Percentiles rank a stretch among this genome's conserved stretches.
Evolutionary conservation across 495 filamentous ascomycete genomes (phyloP).

Genomic region (Penicillium lagena): DNA sequence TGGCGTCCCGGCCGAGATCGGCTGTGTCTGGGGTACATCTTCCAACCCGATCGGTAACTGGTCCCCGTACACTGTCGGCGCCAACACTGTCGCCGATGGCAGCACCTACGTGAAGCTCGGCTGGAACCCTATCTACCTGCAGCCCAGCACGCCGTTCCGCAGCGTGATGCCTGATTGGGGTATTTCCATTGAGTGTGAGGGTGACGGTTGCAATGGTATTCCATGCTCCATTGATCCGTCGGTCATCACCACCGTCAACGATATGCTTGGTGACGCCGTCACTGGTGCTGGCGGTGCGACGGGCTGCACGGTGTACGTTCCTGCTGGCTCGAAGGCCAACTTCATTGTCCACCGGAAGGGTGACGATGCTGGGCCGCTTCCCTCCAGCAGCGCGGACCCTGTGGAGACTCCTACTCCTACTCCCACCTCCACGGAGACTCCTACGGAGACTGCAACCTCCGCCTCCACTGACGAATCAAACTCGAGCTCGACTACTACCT

Average conservation of each 20-base stretch:
- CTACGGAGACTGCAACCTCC: slow-evolving; percentile 11
- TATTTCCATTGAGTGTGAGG: slow-evolving; percentile 62
- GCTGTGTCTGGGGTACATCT: slow-evolving; percentile 66
- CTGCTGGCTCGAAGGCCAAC: slow-evolving; percentile 58
- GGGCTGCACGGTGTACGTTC: slow-evolving; percentile 76
- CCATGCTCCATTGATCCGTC: slow-evolving; percentile 70
- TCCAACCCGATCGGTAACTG: slow-evolving; percentile 69
- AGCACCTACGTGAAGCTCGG: slow-evolving; percentile 70
- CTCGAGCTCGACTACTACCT: slow-evolving; percentile 13
- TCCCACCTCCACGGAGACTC: slow-evolving; percentile 7
- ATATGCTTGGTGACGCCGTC: slow-evolving; percentile 45
- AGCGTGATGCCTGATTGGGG: slow-evolving; percentile 58
- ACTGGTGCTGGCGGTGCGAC: slow-evolving; percentile 62
- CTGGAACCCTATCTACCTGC: slow-evolving; percentile 73
- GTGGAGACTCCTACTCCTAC: slow-evolving; percentile 6
- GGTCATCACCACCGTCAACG: slow-evolving; percentile 48
- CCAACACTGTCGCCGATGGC: slow-evolving; percentile 59
- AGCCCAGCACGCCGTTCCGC: slow-evolving; percentile 49
- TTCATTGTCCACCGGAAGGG: slow-evolving; percentile 56
- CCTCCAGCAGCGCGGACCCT: slow-evolving; percentile 12
- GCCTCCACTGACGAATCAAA: slow-evolving; percentile 18
- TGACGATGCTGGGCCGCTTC: slow-evolving; percentile 13
- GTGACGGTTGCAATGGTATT: slow-evolving; percentile 62
- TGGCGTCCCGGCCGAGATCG: slow-evolving; percentile 51
- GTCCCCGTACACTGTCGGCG: slow-evolving; percentile 72